These are phyloP conservation scores for Penicillium decumbens DNA, from an alignment of 2,329 filamentous ascomycete species.

Conservation along the genomic window DNA sequence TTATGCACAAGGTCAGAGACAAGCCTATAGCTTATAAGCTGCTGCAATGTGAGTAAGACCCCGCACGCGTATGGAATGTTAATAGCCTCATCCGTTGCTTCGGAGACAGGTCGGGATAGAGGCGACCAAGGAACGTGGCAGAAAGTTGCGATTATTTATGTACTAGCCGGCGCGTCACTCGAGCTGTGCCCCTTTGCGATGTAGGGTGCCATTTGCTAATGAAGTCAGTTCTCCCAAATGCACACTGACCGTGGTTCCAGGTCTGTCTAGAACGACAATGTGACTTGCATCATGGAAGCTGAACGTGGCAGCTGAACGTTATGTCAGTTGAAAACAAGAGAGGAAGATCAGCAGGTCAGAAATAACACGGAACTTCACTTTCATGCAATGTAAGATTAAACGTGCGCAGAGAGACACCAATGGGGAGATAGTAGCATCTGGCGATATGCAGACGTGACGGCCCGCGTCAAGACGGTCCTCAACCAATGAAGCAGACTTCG, in stretches of 20 bases:
- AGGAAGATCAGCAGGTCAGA: not conserved
- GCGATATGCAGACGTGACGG: conserved; percentile 25
- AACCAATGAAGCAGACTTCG: conserved; percentile 14
- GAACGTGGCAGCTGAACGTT: not conserved
- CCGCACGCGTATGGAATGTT: not conserved
- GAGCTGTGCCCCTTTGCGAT: not conserved
- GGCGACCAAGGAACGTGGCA: not conserved
- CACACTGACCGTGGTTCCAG: not conserved
- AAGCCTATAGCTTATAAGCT: not conserved
- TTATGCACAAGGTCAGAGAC: not conserved
- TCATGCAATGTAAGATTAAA: conserved; percentile 3
- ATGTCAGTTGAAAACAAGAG: not conserved
- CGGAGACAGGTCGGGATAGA: not conserved
- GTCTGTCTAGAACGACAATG: not conserved
- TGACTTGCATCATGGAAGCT: not conserved
- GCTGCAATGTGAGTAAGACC: too few relatives aligned
- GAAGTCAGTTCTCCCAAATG: not conserved
- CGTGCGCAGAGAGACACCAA: conserved; percentile 3
- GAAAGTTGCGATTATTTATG: not conserved
- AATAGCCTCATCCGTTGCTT: not conserved
- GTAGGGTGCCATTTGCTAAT: not conserved
- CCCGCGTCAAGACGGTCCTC: conserved; percentile 11
- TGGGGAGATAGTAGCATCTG: conserved; percentile 16
- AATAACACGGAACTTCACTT: not conserved
- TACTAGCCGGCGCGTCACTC: not conserved